Evolutionary conservation across 1,139 yeast genomes (phyloP), one percentile per base, ranked within the genome.

Genomic region (Yamadazyma epiphylla): DNA sequence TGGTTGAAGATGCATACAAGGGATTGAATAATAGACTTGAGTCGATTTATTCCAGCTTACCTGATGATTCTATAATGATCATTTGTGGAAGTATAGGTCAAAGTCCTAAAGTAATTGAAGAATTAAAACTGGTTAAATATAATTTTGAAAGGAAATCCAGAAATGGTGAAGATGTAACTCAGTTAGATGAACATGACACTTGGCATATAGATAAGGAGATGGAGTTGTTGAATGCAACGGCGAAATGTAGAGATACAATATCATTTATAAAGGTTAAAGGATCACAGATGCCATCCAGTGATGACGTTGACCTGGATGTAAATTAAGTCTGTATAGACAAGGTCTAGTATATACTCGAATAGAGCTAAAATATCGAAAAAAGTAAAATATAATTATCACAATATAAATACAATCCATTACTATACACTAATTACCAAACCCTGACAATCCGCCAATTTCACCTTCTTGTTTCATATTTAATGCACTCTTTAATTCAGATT

Each of bases 81-180:
- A 51, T 88, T 1, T 63, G 76, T 45, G 69, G 87, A 0, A 85
- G 83, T 2, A 64, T 73, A 33, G 88, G 89, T 2, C 74, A 77
- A 42, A 77, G 81, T 15, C 16, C 15, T 3, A 50, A 65, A 13
- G 71, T 64, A 26, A 68, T 80, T 74, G 50, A 55, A 11, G 53
- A 60, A 28, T 58, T 86, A 28, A 76, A 72, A 37, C 19, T 5
- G 11, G 14, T 25, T 5, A 24, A 43, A 35, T 50, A 43, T 39
- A 53, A 46, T 38, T 74, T 55, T 51, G 69, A 64, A 40, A 48
- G 36, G 19, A 39, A 43, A 37, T 42, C 74, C 56, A 41, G 73
- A 49, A 58, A 58, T 42, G 52, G 69, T 43, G 45, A 37, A 11
- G 43, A 68, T 57, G 36, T 66, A 48, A 32, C 67, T 55, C 55